These are phyloP conservation scores for Irpex lacteus DNA, from an alignment of 1,284 basidiomycete species.

Conservation along the genomic window DNA sequence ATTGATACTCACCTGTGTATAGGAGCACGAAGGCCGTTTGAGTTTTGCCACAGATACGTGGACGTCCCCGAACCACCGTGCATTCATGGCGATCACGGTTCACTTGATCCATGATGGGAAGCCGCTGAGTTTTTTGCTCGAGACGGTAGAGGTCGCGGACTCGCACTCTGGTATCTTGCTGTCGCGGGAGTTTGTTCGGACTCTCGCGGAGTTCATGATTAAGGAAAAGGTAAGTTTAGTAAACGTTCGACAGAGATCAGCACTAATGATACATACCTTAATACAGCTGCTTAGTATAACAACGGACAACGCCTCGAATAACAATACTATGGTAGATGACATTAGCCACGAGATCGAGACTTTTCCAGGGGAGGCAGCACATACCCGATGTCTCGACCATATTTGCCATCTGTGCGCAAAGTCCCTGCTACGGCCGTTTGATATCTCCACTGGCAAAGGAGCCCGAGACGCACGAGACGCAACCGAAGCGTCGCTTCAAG, in stretches of 20 bases:
- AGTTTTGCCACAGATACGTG: constrained; percentile 30
- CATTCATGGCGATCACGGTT: constrained; percentile 24
- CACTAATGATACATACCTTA: neutral
- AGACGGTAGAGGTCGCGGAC: constrained; percentile 13
- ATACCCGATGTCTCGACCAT: constrained; percentile 32
- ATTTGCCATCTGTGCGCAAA: constrained; percentile 32
- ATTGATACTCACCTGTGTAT: neutral
- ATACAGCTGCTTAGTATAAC: constrained; percentile 25
- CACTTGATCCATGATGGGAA: constrained; percentile 26
- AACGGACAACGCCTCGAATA: constrained; percentile 30
- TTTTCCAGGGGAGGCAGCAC: constrained; percentile 22
- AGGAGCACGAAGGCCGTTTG: constrained; percentile 21
- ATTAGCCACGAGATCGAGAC: constrained; percentile 19
- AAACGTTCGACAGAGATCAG: neutral
- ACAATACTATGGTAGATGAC: constrained; percentile 29
- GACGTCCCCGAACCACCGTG: constrained; percentile 30
- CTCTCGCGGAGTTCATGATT: neutral
- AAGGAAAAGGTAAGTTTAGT: constrained; percentile 1
- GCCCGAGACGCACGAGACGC: neutral
- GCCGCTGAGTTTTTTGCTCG: constrained; percentile 19
- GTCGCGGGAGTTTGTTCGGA: constrained; percentile 15
- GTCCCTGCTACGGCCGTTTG: constrained; percentile 14
- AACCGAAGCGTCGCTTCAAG: constrained; percentile 4
- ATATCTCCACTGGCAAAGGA: constrained; percentile 1
- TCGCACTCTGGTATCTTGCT: constrained; percentile 20